Base-by-base conservation (phyloP, 2,329 filamentous ascomycete genomes). In the Xylogone sp. region DNA sequence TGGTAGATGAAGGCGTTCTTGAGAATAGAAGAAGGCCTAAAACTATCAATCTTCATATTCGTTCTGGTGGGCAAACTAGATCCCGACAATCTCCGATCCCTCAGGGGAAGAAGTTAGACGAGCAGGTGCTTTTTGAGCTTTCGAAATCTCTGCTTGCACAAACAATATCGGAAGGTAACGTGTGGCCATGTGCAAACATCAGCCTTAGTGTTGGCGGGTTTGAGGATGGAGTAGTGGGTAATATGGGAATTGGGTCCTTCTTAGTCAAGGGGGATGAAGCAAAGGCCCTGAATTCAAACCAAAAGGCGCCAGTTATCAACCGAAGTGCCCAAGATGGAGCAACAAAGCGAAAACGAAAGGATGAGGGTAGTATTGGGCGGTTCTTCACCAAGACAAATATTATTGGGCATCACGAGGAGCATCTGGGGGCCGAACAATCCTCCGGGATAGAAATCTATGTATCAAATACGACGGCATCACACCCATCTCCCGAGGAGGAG, bases 181-280 rank as follows among this genome's bases (percentile, higher is more conserved):
- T 88, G 16, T 97, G 91, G 90, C 94, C 94, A 6, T 97, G 94
- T 65, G 77, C 84, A n/a, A 94, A 96, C 64, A 75, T 99, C 8
- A 94, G 89, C 52, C 72, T 97, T 44, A 92, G 87, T 57, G 90
- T 97, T 21, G 86, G 84, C n/a, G 92, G 90, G 0, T 97, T 97
- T 58, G 92, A 97, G 67, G 91, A 97, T 58, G 88, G 90, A 2
- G 75, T 93, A 52, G 83, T 79, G 42, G 87, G 89, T 4, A 97
- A 96, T 64, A 86, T 85, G 75, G 89, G 87, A 29, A 97, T 99
- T 59, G 86, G 87, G 43, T 78, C 82, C 1, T 97, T 97, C 64
- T 75, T 99, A n/a, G 75, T 96, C 21, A 86, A 86, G 71, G 85
- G 84, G 31, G 82, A 87, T 31, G 83, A 86, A 65, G 82, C 82